Evolutionary conservation across 192 early-diverging fungal species (phyloP), one percentile per base, ranked within the genome.

Genomic region (Podila epicladia): DNA sequence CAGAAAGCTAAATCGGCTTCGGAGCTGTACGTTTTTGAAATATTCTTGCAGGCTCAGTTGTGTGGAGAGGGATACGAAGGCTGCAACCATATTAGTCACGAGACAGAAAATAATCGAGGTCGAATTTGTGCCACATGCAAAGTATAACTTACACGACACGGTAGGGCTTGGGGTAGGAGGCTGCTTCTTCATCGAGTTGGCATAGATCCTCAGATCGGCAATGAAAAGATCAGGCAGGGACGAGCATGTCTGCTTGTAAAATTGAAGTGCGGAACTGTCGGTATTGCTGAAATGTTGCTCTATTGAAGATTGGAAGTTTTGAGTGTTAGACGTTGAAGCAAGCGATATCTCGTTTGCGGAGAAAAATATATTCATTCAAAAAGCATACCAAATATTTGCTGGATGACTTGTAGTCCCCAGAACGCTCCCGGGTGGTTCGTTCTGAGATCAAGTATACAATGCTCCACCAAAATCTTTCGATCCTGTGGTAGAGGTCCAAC

Each of bases 371-470:
- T 51, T 19, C 49, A 1, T 53, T 38, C 29, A 38, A 28, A 28
- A 41, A 31, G 6, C 65, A 60, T 82, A 84, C 83, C 71, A 45
- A 84, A 78, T 20, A 86, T 74, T 22, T 73, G 41, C 22, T 74
- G 78, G 7, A 86, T 61, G 19, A 82, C 79, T 41, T 82, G 74
- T 17, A 86, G 41, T 5, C 82, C 73, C 85, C 85, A 86, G 29
- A 86, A 67, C 13, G 82, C 75, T 29, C 83, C 85, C 15, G 85
- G 83, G 31, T 86, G 78, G 41, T 86, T 72, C 5, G 31, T 22
- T n/a, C 69, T 77, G 22, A 86, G 49, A 59, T 84, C 85, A 13
- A 75, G 63, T 26, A 79, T 69, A 22, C 85, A 86, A 32, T 62
- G 67, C 0, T 69, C 61, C 19, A 86, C 67, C 15, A 86, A 59